Percentiles rank a stretch among this genome's conserved stretches.
Conservation (phyloP, 148 eudicot species). For the Rhododendron griersonianum region DNA sequence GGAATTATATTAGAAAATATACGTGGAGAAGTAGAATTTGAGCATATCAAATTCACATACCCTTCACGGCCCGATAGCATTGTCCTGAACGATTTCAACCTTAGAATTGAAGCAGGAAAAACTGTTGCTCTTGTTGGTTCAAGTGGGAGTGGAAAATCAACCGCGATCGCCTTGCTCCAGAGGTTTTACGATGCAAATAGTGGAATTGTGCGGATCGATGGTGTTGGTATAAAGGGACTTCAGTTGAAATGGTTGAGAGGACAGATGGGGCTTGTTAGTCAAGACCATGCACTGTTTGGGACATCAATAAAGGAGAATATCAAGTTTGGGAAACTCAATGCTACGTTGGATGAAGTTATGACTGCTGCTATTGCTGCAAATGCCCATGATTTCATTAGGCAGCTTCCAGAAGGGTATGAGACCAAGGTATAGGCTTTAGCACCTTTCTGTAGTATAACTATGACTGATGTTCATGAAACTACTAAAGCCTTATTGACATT, state of each 20-base stretch:
- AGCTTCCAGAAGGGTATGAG: conserved; percentile 90
- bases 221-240: conserved; percentile 62
- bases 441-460: background rate
- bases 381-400: conserved; percentile 80
- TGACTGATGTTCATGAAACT: background rate
- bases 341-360: conserved; percentile 75
- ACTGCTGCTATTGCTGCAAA: conserved; percentile 87
- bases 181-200: conserved; percentile 68
- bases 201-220: conserved; percentile 65
- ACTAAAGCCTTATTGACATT: background rate
- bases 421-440: conserved; percentile 53
- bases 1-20: conserved; percentile 49
- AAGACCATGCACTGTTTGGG: conserved; percentile 89
- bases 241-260: conserved; percentile 77
- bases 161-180: conserved; percentile 76
- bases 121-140: conserved; percentile 88
- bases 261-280: conserved; percentile 92
- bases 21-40: conserved; percentile 65
- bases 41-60: conserved; percentile 54
- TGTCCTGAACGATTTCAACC: conserved; percentile 63
- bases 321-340: conserved; percentile 76
- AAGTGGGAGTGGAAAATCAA: conserved; percentile 96
- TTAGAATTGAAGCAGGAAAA: conserved; percentile 64
- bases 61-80: conserved; percentile 67
- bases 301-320: conserved; percentile 83